Percentiles rank a stretch among this genome's conserved stretches.
Evolutionary conservation across 192 early-diverging fungal genomes (phyloP).

Genomic region (Coemansia sp.): DNA sequence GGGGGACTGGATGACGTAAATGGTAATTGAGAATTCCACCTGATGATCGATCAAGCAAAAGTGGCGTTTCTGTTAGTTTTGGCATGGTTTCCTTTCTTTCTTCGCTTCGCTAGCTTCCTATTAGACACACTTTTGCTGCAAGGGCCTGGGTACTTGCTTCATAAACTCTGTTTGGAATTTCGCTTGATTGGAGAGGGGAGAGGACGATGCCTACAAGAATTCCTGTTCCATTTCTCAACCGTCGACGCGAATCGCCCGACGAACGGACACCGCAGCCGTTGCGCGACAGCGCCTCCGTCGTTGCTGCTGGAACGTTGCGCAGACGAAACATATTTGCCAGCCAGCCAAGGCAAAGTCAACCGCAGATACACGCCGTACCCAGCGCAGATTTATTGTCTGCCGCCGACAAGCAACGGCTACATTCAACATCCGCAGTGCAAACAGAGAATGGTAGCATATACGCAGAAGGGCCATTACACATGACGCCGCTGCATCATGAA

Average conservation of each 20-base stretch:
- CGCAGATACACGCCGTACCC: neutral
- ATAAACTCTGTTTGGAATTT: neutral
- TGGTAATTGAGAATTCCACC: too few relatives aligned
- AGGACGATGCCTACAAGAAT: conserved; percentile 27
- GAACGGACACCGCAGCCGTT: neutral
- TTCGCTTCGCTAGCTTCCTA: neutral
- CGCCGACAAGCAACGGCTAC: neutral
- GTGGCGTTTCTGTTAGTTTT: too few relatives aligned
- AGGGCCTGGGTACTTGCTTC: neutral
- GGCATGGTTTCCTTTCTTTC: too few relatives aligned
- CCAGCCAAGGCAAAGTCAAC: conserved; percentile 1
- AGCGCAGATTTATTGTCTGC: neutral
- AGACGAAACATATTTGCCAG: conserved; percentile 1
- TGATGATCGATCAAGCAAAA: too few relatives aligned
- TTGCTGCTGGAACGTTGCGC: neutral
- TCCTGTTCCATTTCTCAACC: conserved; percentile 29
- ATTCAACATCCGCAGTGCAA: neutral
- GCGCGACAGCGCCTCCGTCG: neutral
- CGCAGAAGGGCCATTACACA: neutral
- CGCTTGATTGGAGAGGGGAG: neutral
- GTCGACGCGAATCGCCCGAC: conserved; percentile 21
- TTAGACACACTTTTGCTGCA: neutral
- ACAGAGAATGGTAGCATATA: neutral
- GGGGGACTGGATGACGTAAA: too few relatives aligned
- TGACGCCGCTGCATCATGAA: neutral